These are phyloP conservation scores for Flaveria bidentis DNA, from an alignment of 129 eudicot genomes.

Conservation along the genomic window DNA sequence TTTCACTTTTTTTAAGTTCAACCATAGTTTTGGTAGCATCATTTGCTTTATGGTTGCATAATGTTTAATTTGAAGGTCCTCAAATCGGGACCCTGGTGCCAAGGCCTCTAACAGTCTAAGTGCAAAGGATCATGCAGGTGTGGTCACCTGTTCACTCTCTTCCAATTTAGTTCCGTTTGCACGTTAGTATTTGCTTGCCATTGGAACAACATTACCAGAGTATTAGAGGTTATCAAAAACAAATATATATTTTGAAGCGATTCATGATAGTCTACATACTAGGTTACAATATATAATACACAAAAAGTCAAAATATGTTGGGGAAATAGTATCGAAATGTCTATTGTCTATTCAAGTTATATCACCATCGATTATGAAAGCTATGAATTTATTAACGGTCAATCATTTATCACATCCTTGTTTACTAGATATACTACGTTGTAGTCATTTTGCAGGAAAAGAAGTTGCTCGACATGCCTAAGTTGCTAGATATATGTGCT, in stretches of 20 bases:
- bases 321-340: background rate
- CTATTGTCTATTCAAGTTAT: background rate
- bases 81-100: conserved; percentile 89
- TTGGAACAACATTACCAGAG: background rate
- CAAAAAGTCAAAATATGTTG: background rate
- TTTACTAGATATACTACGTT: conserved; percentile 48
- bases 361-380: conserved; percentile 3
- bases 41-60: conserved; percentile 24
- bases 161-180: background rate
- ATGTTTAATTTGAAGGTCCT: conserved; percentile 59
- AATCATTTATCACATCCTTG: conserved; percentile 31
- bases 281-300: background rate
- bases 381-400: conserved; percentile 1
- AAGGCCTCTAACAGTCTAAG: conserved; percentile 72
- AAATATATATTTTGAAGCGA: background rate
- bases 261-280: background rate
- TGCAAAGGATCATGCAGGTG: conserved; percentile 84
- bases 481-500: conserved; percentile 92
- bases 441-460: conserved; percentile 96
- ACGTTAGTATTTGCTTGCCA: background rate
- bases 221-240: background rate
- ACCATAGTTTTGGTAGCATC: background rate
- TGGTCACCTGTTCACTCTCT: conserved; percentile 27
- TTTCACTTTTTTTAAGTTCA: background rate
- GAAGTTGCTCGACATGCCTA: conserved; percentile 87